Conservation (phyloP, 495 filamentous ascomycete species). For the Aspergillus campestris region DNA sequence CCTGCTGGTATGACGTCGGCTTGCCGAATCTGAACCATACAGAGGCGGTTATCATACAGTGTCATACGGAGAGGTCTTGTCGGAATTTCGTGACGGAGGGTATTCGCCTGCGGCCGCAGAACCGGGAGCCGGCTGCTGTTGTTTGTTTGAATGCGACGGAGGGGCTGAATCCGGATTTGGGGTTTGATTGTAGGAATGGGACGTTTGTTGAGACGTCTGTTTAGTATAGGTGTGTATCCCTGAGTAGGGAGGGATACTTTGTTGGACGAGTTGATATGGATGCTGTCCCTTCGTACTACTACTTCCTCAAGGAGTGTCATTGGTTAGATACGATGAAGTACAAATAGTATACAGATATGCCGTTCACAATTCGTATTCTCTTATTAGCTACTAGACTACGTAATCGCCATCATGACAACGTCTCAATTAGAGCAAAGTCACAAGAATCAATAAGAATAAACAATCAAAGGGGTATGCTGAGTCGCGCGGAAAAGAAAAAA, state of each 20-base stretch:
- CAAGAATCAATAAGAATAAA: slow-evolving; percentile 4
- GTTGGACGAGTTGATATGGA: too few relatives aligned
- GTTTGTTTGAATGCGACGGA: slow-evolving; percentile 30
- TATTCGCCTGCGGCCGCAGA: slow-evolving; percentile 29
- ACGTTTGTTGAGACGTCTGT: slow-evolving; percentile 7
- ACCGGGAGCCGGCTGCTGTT: slow-evolving; percentile 14
- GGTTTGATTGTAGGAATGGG: slow-evolving; percentile 28
- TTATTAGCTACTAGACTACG: slow-evolving; percentile 7
- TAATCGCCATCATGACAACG: slow-evolving; percentile 3
- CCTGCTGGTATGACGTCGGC: slow-evolving; percentile 33
- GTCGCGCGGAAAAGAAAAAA: slow-evolving; percentile 1
- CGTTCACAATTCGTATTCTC: slow-evolving; percentile 10
- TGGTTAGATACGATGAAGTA: too few relatives aligned
- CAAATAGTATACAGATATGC: too few relatives aligned
- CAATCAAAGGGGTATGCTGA: neutral
- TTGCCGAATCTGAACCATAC: slow-evolving; percentile 29
- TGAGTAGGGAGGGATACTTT: too few relatives aligned
- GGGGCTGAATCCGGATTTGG: slow-evolving; percentile 24
- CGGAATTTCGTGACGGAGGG: slow-evolving; percentile 21
- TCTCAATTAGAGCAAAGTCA: neutral
- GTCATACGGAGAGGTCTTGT: slow-evolving; percentile 28
- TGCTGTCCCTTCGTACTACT: too few relatives aligned
- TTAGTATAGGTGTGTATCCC: too few relatives aligned
- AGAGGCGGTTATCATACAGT: slow-evolving; percentile 30
- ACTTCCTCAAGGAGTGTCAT: too few relatives aligned